Evolutionary conservation across 2,329 filamentous ascomycete genomes (phyloP).

Genomic region (Penicillium sp.): DNA sequence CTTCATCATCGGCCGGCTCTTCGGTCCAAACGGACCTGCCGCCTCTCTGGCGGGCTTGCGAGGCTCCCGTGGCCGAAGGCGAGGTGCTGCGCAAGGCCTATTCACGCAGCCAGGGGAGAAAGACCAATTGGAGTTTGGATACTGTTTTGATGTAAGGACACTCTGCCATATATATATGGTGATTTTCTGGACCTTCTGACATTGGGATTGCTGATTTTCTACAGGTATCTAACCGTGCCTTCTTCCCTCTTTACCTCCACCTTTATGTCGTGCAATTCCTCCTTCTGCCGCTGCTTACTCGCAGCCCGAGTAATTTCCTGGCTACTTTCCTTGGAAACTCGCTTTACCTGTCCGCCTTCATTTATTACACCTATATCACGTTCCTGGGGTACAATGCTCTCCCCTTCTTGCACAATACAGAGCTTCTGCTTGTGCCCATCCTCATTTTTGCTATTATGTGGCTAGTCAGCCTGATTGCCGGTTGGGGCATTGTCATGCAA

Average conservation of each 20-base stretch:
- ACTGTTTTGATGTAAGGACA: conserved; percentile 65
- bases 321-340: conserved; percentile 62
- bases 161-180: background rate
- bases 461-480: conserved; percentile 51
- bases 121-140: conserved; percentile 66
- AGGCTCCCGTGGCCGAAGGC: conserved; percentile 47
- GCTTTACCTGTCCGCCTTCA: conserved; percentile 63
- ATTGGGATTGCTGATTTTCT: no score
- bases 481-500: conserved; percentile 48
- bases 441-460: conserved; percentile 60
- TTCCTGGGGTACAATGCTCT: conserved; percentile 69
- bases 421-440: conserved; percentile 62
- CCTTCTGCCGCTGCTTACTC: conserved; percentile 59
- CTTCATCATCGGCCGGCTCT: conserved; percentile 61
- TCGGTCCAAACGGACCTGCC: conserved; percentile 55
- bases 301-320: conserved; percentile 42
- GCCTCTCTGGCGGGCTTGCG: conserved; percentile 48
- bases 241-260: conserved; percentile 66
- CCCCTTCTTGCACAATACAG: conserved; percentile 66
- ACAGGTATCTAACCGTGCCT: conserved; percentile 63
- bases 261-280: conserved; percentile 67
- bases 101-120: conserved; percentile 57
- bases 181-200: background rate
- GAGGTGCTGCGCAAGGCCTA: conserved; percentile 53
- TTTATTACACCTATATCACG: conserved; percentile 67